A percentile compares a stretch with the other conserved stretches of the same genome.
Evolutionary conservation across 768 basidiomycete species (phyloP).

Genomic region (Suillus tomentosus): DNA sequence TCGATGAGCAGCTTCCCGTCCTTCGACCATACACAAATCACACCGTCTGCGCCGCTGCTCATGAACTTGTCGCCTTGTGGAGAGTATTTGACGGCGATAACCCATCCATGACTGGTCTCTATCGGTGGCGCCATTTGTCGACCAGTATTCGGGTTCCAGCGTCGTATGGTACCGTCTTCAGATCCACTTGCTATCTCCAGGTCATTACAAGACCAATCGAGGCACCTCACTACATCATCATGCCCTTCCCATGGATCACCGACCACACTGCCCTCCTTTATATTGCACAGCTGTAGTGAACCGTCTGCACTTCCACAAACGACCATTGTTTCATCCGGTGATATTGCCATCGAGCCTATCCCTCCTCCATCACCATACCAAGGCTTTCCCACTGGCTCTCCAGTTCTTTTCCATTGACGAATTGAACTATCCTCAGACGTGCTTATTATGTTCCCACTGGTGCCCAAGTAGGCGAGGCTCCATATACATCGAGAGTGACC

Average conservation of each 20-base stretch:
- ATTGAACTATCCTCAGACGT: background rate
- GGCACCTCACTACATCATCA: background rate
- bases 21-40: background rate
- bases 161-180: background rate
- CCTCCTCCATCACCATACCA: background rate
- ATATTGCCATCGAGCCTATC: background rate
- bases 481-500: background rate
- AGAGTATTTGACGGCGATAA: background rate
- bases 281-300: background rate
- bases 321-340: background rate
- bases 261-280: background rate
- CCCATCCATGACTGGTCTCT: background rate
- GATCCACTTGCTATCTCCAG: conserved; percentile 17
- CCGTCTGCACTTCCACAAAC: background rate
- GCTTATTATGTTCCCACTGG: background rate
- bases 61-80: background rate
- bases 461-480: background rate
- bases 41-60: background rate
- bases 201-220: conserved; percentile 19
- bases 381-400: background rate
- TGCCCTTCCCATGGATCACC: background rate
- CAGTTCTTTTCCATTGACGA: background rate
- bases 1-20: background rate
- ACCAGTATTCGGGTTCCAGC: conserved; percentile 17
- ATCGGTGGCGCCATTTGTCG: background rate